phyloP scores from a whole-genome alignment of 768 basidiomycete species.

The Russula griseocarnosa region DNA sequence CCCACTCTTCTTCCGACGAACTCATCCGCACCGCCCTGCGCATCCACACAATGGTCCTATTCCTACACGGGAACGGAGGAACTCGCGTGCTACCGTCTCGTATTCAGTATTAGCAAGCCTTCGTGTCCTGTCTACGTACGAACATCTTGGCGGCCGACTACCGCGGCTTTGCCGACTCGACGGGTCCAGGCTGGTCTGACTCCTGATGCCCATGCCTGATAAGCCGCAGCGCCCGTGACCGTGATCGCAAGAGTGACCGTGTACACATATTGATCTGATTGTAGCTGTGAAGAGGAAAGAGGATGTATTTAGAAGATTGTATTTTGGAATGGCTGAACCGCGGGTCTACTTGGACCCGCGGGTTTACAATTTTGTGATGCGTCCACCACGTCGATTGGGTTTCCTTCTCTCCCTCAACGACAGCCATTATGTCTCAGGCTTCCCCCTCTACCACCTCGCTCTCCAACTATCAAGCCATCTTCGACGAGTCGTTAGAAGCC shows the following conservation, averaged over 20 bases:
- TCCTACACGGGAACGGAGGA: constrained; percentile 86
- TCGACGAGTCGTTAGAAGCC: background rate
- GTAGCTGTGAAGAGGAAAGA: too few relatives aligned
- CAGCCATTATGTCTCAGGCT: background rate
- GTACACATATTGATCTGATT: too few relatives aligned
- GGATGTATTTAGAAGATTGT: too few relatives aligned
- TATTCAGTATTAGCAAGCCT: constrained; percentile 61
- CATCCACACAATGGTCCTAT: constrained; percentile 73
- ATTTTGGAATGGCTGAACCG: too few relatives aligned
- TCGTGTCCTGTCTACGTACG: constrained; percentile 58
- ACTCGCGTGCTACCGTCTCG: constrained; percentile 68
- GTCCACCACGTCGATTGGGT: too few relatives aligned
- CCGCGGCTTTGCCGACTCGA: constrained; percentile 87
- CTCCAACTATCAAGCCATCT: background rate
- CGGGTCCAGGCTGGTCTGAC: constrained; percentile 68
- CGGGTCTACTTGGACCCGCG: too few relatives aligned
- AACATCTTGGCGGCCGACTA: constrained; percentile 90
- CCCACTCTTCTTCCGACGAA: constrained; percentile 33
- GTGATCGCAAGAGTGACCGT: too few relatives aligned
- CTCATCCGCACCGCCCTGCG: constrained; percentile 54
- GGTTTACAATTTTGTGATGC: too few relatives aligned
- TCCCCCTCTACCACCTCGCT: background rate
- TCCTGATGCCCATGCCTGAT: constrained; percentile 68
- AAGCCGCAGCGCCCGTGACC: too few relatives aligned
- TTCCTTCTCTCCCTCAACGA: background rate